Evolutionary conservation across 1,284 basidiomycete genomes (phyloP), one percentile per base, ranked within the genome.

Genomic region (Chalciporus sp.): DNA sequence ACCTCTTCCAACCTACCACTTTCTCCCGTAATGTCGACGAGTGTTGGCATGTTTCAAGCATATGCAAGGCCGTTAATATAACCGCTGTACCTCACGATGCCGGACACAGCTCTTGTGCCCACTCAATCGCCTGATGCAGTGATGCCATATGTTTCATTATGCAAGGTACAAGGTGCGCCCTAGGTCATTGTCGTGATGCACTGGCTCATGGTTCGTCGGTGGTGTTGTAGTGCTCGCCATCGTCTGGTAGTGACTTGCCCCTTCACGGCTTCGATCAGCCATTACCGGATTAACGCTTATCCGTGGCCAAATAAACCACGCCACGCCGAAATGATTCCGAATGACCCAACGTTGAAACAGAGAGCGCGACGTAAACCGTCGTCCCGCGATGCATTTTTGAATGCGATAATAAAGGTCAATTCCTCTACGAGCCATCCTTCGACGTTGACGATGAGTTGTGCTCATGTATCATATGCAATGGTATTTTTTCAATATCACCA

Each of bases 271-370:
- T 57, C 47, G 61, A 66, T 70, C 63, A 66, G 56, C 53, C 56
- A 39, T 55, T 61, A 53, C 58, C 48, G 33, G 52, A 61, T 45
- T 58, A 57, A 58, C 53, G 56, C 67, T 71, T 69, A 67, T 70
- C 64, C 55, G 27, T 19, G 51, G 20, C 59, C 66, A 72, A 71
- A 72, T 50, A 72, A 71, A 55, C 55, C 69, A 70, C 58, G 53
- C 64, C 47, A 46, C 47, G 9, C 54, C 40, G 46, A 47, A 42
- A 41, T 54, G 49, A 52, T 23, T 33, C 57, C 49, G 47, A 56
- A 55, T 61, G 53, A 56, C 53, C 49, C 54, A 54, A 46, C 23
- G 44, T 17, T 39, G 49, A 31, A 9, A 44, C 40, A 39, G 27
- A 41, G 41, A 47, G 27, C 20, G 41, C 40, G 26, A 47, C 14